phyloP scores from a whole-genome alignment of 805 yeast species.

The Nakazawaea laoshanensis region DNA sequence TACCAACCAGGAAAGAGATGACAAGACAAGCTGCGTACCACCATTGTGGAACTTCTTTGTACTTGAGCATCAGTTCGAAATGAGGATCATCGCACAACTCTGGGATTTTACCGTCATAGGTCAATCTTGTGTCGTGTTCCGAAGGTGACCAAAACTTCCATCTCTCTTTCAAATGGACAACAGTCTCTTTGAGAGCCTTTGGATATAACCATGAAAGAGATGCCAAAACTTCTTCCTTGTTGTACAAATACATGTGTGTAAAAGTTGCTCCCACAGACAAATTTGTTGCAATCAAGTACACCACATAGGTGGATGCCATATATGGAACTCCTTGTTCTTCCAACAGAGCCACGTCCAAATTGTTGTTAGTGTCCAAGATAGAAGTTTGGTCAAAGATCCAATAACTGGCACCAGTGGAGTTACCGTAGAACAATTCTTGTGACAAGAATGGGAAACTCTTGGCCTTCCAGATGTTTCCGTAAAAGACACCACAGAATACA shows the following conservation, averaged over 20 bases:
- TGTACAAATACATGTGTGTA: conserved; percentile 22
- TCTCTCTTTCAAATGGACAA: conserved; percentile 29
- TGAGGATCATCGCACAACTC: no score
- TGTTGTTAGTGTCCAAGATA: conserved; percentile 17
- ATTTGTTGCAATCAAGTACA: conserved; percentile 23
- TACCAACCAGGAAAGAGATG: no score
- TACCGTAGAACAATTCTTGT: conserved; percentile 19
- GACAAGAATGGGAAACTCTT: conserved; percentile 25
- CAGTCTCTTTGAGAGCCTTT: conserved; percentile 12
- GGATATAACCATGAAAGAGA: conserved; percentile 17
- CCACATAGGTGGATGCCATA: conserved; percentile 22
- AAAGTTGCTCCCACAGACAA: conserved; percentile 24
- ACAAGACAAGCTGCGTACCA: no score
- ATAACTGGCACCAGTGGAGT: conserved; percentile 16
- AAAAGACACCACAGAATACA: conserved; percentile 21
- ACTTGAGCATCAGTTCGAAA: no score
- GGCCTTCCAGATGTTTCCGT: conserved; percentile 24
- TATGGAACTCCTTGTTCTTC: conserved; percentile 21
- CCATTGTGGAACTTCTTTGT: no score
- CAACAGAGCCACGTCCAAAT: conserved; percentile 17
- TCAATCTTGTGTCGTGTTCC: no score
- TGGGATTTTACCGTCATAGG: no score
- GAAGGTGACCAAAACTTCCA: no score
- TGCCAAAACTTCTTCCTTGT: conserved; percentile 17
- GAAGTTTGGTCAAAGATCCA: conserved; percentile 21